Evolutionary conservation across 495 filamentous ascomycete genomes (phyloP), one percentile per base, ranked within the genome.

Genomic region (Penicillium lividum): DNA sequence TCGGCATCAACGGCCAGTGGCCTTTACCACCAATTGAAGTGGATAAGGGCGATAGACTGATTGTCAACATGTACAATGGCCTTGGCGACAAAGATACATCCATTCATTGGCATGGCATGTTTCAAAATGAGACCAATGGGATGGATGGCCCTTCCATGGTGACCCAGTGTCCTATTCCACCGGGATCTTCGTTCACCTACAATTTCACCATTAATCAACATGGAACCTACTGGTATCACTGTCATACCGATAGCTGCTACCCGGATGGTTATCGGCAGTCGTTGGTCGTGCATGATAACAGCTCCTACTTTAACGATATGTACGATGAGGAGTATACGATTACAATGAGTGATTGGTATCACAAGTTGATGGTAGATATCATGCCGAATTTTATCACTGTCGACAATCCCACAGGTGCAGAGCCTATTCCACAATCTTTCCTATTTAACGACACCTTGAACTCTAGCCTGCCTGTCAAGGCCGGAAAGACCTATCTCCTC

Each of bases 211-310:
- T 91, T 68, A 75, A 88, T 57, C 86, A 92, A 68, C 83, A 83
- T 13, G 89, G 89, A 25, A 90, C 89, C 0, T 92, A 90, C 71
- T 93, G 90, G 90, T 93, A 92, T 63, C 89, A 93, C 68, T 90
- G 86, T 11, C 89, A 93, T 63, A 78, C 79, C 16, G 73, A 75
- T 44, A 81, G 77, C 6, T 88, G 90, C 66, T 92, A 91, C 52
- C 87, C 90, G 2, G 90, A 94, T 68, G 90, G 90, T 30, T 79
- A 89, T 33, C 80, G 87, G 46, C 88, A 87, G 1, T 82, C 89
- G 0, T 68, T 94, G 40, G 84, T 93, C 44, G 75, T 94, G 38
- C 82, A 91, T 49, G 89, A 92, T 63, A 82, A 82, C 4, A 60
- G 82, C 0, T 72, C 77, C 13, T 88, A 88, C 4, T 89, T 83